Conservation (phyloP, 768 basidiomycete species). For the Panellus pusillus region DNA sequence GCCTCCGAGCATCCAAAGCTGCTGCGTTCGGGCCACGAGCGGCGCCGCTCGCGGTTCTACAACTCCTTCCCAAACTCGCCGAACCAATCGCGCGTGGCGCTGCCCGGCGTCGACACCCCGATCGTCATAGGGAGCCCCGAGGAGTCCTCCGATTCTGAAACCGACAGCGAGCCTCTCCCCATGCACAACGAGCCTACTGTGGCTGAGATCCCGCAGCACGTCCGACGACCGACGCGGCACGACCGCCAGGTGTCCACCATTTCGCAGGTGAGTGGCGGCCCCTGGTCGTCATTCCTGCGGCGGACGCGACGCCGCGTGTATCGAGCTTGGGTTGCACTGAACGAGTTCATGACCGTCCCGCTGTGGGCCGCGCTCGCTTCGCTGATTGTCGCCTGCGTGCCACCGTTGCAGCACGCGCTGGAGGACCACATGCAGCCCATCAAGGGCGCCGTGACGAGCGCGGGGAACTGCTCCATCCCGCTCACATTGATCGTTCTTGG, state of each 20-base stretch:
- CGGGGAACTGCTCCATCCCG: conserved; percentile 82
- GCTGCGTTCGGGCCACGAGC: conserved; percentile 21
- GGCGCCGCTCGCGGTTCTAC: conserved; percentile 47
- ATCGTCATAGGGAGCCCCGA: conserved; percentile 20
- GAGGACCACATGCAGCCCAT: conserved; percentile 63
- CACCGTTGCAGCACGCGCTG: conserved; percentile 71
- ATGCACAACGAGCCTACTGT: not conserved
- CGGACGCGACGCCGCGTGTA: conserved; percentile 27
- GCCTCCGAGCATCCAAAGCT: not conserved
- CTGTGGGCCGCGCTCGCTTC: conserved; percentile 79
- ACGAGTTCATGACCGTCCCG: conserved; percentile 86
- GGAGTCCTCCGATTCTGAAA: conserved; percentile 25
- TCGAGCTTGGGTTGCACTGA: conserved; percentile 42
- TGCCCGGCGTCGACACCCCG: conserved; percentile 28
- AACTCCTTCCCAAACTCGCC: conserved; percentile 69
- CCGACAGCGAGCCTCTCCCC: conserved; percentile 16
- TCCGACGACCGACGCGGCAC: conserved; percentile 1
- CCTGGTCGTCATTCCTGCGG: conserved; percentile 16
- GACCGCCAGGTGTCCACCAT: conserved; percentile 8
- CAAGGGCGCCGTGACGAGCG: conserved; percentile 63
- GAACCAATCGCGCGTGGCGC: conserved; percentile 36
- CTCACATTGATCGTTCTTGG: conserved; percentile 90
- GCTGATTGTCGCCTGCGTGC: conserved; percentile 74
- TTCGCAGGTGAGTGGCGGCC: not conserved
- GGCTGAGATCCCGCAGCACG: conserved; percentile 1